phyloP scores from a whole-genome alignment of 257 asterid genomes.

The Lavandula angustifolia region DNA sequence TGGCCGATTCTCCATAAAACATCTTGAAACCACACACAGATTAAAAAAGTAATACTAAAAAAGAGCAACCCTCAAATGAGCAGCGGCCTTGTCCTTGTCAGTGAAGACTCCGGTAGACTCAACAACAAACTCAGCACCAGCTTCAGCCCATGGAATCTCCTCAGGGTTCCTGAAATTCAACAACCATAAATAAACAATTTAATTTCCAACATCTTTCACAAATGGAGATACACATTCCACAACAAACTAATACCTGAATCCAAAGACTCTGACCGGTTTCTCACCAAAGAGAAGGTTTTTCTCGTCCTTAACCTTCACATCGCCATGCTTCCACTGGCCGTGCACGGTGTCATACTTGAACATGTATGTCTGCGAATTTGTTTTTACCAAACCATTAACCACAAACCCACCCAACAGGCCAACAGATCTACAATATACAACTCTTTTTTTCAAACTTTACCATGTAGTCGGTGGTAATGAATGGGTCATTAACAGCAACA shows the following conservation, averaged over 20 bases:
- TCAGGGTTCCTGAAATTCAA: slow-evolving; percentile 66
- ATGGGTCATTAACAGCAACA: slow-evolving; percentile 88
- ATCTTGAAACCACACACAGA: too few relatives aligned
- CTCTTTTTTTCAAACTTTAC: slow-evolving; percentile 30
- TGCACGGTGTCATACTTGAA: slow-evolving; percentile 87
- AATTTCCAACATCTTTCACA: too few relatives aligned
- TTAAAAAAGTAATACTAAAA: too few relatives aligned
- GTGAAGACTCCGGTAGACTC: slow-evolving; percentile 93
- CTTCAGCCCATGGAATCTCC: slow-evolving; percentile 87
- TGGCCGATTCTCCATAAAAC: too few relatives aligned
- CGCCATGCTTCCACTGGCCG: slow-evolving; percentile 75
- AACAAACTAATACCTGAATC: slow-evolving; percentile 14
- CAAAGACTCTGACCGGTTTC: slow-evolving; percentile 67
- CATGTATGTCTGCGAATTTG: slow-evolving; percentile 65
- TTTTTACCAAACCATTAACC: too few relatives aligned
- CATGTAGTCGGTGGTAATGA: slow-evolving; percentile 83
- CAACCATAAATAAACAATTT: too few relatives aligned
- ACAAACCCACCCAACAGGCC: too few relatives aligned
- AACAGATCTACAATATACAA: too few relatives aligned
- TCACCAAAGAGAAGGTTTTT: slow-evolving; percentile 86
- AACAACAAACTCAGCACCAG: slow-evolving; percentile 83
- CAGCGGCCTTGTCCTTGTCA: slow-evolving; percentile 85
- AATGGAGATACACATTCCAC: too few relatives aligned
- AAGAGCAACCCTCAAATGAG: slow-evolving; percentile 63
- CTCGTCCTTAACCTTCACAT: slow-evolving; percentile 68